Evolutionary conservation across 2,329 filamentous ascomycete genomes (phyloP), one percentile per base, ranked within the genome.

Genomic region (Calonectria multiphialidica): DNA sequence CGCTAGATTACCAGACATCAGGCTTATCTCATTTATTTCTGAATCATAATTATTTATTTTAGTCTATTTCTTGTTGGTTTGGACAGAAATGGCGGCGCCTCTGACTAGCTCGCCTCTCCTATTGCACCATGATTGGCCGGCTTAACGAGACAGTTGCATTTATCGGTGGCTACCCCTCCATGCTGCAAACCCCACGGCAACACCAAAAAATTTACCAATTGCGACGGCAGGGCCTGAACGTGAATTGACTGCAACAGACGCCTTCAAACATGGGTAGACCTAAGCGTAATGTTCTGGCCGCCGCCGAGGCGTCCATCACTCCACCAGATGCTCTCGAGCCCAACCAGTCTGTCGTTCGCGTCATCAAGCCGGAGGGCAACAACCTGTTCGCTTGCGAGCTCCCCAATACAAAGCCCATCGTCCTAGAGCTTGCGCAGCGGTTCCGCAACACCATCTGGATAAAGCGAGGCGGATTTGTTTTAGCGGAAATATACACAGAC

Each of bases 371-470:
- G 50, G 93, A 95, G 77, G 96, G 96, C 76, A 98, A 98, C 86
- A 97, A 94, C 83, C 88, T 98, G 49, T 98, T 98, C 87, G 90
- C 90, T 50, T 95, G 96, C 80, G 89, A 93, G 80, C 86, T 96
- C 35, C 92, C 96, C 28, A 88, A 88, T 77, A 89, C 90, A 71
- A 90, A 91, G 79, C 85, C 88, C 8, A 84, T 96, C 45, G 86
- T 97, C 21, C 93, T 95, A 25, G 95, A 98, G 86, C 90, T 99
- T 23, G 93, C 94, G 12, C 87, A 95, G 30, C 92, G 92, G 47
- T 98, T 98, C 82, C 94, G 96, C 73, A 97, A 95, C 75, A 97
- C 95, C 2, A 95, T 98, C 75, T 98, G 95, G 94, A 94, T 98
- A 82, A 96, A 94, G 84, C 92, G 95, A 21, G 94, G 95, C 35